These are phyloP conservation scores for Endotrypanum monterogeii DNA, from an alignment of 208 protist genomes.

Conservation along the genomic window DNA sequence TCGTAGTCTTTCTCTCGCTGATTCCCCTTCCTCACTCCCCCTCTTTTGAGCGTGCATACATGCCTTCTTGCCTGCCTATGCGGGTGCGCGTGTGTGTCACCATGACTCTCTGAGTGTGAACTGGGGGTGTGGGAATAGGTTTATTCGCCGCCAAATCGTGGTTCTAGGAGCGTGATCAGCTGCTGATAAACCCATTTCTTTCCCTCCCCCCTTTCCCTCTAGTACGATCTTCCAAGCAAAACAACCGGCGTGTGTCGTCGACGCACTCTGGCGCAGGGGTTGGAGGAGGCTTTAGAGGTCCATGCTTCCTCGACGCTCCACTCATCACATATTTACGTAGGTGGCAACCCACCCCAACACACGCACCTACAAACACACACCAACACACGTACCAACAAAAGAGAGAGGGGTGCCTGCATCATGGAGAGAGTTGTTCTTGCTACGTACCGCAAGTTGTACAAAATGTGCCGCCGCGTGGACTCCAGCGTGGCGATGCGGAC, in stretches of 20 bases:
- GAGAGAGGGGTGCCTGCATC: neutral
- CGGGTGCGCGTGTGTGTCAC: neutral
- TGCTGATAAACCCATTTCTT: too few relatives aligned
- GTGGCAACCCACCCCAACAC: neutral
- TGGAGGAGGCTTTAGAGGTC: neutral
- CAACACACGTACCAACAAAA: neutral
- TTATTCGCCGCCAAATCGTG: too few relatives aligned
- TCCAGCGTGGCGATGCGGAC: conserved; percentile 62
- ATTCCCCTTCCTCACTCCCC: neutral
- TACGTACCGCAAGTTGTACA: conserved; percentile 76
- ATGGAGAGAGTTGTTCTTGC: conserved; percentile 73
- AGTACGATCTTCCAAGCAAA: too few relatives aligned
- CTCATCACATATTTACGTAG: neutral
- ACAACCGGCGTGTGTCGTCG: too few relatives aligned
- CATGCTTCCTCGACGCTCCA: neutral
- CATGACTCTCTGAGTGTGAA: neutral
- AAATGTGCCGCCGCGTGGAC: conserved; percentile 57
- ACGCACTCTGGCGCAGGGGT: neutral
- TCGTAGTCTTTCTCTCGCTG: neutral
- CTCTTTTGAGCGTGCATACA: neutral
- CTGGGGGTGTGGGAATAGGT: neutral
- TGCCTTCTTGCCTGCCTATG: too few relatives aligned
- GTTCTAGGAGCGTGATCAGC: too few relatives aligned
- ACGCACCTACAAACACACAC: neutral
- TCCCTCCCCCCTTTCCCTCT: too few relatives aligned